Evolutionary conservation across 1,139 yeast species (phyloP).

Genomic region (Lodderomyces margitis): DNA sequence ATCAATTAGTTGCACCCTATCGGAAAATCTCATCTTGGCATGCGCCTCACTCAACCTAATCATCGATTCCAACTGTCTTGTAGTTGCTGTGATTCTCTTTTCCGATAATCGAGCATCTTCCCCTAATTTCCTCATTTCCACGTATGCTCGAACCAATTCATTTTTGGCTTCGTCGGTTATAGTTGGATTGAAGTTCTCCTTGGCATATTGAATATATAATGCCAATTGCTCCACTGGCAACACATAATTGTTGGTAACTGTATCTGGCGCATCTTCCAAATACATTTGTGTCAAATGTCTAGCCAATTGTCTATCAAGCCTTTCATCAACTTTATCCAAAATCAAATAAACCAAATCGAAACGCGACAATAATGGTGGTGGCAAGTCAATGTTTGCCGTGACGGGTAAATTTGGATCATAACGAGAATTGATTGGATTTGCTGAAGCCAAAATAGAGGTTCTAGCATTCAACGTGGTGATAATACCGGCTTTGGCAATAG

Average conservation of each 20-base stretch:
- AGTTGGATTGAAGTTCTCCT: slow-evolving; percentile 74
- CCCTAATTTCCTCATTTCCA: slow-evolving; percentile 90
- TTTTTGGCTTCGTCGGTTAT: slow-evolving; percentile 78
- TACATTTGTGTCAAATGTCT: slow-evolving; percentile 89
- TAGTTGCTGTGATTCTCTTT: slow-evolving; percentile 94
- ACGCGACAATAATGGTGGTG: slow-evolving; percentile 92
- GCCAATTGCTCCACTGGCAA: slow-evolving; percentile 87
- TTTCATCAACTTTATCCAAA: slow-evolving; percentile 88
- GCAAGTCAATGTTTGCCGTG: slow-evolving; percentile 90
- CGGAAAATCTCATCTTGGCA: slow-evolving; percentile 88
- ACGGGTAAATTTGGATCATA: slow-evolving; percentile 93
- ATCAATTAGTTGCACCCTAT: slow-evolving; percentile 69
- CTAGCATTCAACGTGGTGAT: slow-evolving; percentile 95
- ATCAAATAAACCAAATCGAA: slow-evolving; percentile 91
- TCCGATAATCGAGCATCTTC: slow-evolving; percentile 87
- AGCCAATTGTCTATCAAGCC: slow-evolving; percentile 81
- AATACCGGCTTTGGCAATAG: slow-evolving; percentile 97
- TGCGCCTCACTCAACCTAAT: slow-evolving; percentile 94
- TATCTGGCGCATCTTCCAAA: slow-evolving; percentile 80
- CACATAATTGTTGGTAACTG: slow-evolving; percentile 63
- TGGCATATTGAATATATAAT: slow-evolving; percentile 86
- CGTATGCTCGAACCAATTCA: slow-evolving; percentile 86
- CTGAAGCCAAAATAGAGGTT: slow-evolving; percentile 92
- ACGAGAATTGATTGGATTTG: slow-evolving; percentile 95
- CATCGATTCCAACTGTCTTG: slow-evolving; percentile 95